These are phyloP conservation scores for Ophiosphaerella herpotricha DNA, from an alignment of 2,329 filamentous ascomycete genomes.

Conservation along the genomic window DNA sequence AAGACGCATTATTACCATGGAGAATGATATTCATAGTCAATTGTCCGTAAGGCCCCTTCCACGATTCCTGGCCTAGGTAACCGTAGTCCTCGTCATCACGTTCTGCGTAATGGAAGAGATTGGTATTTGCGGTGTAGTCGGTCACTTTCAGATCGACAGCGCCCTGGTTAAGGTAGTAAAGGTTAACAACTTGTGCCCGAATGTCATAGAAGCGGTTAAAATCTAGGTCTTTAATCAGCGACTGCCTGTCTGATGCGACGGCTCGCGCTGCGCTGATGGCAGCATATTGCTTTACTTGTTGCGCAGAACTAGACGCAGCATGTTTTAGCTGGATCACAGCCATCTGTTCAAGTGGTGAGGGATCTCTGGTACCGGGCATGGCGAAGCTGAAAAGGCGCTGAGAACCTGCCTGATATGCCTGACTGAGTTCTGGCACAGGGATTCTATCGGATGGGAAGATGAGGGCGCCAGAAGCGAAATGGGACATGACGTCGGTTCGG, in stretches of 20 bases:
- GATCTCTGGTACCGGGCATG: slow-evolving; percentile 6
- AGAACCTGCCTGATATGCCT: slow-evolving; percentile 22
- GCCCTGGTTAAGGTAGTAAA: slow-evolving; percentile 48
- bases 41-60: slow-evolving; percentile 76
- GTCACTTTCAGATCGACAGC: slow-evolving; percentile 38
- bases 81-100: slow-evolving; percentile 32
- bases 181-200: slow-evolving; percentile 71
- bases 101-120: slow-evolving; percentile 62
- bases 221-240: slow-evolving; percentile 66
- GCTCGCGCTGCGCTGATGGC: slow-evolving; percentile 4
- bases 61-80: slow-evolving; percentile 49
- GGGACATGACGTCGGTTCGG: slow-evolving; percentile 12
- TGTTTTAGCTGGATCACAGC: slow-evolving; percentile 31
- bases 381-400: slow-evolving; percentile 14
- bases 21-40: slow-evolving; percentile 72
- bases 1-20: slow-evolving; percentile 69
- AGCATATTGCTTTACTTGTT: slow-evolving; percentile 23
- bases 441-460: slow-evolving; percentile 25
- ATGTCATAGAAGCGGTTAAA: slow-evolving; percentile 67
- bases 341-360: slow-evolving; percentile 26
- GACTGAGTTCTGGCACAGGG: slow-evolving; percentile 22
- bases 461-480: slow-evolving; percentile 3
- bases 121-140: slow-evolving; percentile 54
- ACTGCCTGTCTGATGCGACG: slow-evolving; percentile 39
- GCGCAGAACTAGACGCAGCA: slow-evolving; percentile 16